Percentiles rank a stretch among this genome's conserved stretches.
phyloP scores from a whole-genome alignment of 306 rosid genomes.

The Fragaria vesca region DNA sequence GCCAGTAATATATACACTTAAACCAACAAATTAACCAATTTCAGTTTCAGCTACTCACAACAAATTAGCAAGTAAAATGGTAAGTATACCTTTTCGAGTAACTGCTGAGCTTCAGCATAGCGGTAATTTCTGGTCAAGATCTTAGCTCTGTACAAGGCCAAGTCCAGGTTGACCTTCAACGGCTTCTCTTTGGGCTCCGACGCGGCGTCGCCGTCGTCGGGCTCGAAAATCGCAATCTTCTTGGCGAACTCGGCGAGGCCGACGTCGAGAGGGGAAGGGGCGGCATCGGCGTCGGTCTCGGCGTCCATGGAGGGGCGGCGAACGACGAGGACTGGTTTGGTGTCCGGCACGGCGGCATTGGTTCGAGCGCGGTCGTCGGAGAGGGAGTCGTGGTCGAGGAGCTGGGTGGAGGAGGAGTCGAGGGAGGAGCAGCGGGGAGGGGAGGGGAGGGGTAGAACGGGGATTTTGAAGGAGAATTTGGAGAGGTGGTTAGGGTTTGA shows the following conservation, averaged over 20 bases:
- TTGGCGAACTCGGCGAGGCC: constrained; percentile 63
- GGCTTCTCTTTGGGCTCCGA: constrained; percentile 49
- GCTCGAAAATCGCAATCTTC: constrained; percentile 84
- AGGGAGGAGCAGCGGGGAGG: constrained; percentile 38
- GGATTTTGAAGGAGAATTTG: constrained; percentile 47
- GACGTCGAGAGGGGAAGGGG: constrained; percentile 30
- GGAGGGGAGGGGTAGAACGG: constrained; percentile 30
- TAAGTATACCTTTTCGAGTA: constrained; percentile 56
- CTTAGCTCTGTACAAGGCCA: constrained; percentile 75
- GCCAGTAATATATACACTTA: constrained; percentile 76
- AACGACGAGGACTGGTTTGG: constrained; percentile 43
- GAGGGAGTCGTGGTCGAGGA: constrained; percentile 33
- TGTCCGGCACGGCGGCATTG: constrained; percentile 2
- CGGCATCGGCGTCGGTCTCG: constrained; percentile 30
- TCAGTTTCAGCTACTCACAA: constrained; percentile 20
- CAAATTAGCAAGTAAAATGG: background rate
- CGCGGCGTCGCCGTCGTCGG: constrained; percentile 38
- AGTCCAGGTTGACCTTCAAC: constrained; percentile 76
- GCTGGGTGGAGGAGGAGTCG: constrained; percentile 37
- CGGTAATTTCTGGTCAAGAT: constrained; percentile 50
- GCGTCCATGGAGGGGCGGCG: constrained; percentile 80
- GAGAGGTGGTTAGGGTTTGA: constrained; percentile 37
- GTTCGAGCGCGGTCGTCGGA: background rate
- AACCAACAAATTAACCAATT: constrained; percentile 9
- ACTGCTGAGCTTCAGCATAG: constrained; percentile 58